phyloP scores from a whole-genome alignment of 129 eudicot species.

The Daucus carota region DH1_v3.0 NC_030381.2:28482501-28483000 shows the following conservation, averaged over 20 bases:
- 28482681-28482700: too few species aligned
- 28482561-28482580: neutral
- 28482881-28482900: neutral
- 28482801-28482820: neutral
- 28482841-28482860: neutral
- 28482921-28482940: neutral
- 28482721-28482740: too few species aligned
- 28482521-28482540: neutral
- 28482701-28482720: too few species aligned
- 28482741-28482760: too few species aligned
- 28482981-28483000: neutral
- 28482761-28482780: neutral
- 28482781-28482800: neutral
- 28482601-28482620: too few species aligned
- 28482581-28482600: too few species aligned
- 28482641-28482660: too few species aligned
- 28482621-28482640: too few species aligned
- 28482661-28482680: too few species aligned
- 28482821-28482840: neutral
- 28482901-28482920: too few species aligned
- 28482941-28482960: neutral
- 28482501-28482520: neutral
- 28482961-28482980: neutral
- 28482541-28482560: neutral
- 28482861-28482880: neutral